phyloP scores from a whole-genome alignment of 305 asterid species.

The Fraxinus latifolia region DNA sequence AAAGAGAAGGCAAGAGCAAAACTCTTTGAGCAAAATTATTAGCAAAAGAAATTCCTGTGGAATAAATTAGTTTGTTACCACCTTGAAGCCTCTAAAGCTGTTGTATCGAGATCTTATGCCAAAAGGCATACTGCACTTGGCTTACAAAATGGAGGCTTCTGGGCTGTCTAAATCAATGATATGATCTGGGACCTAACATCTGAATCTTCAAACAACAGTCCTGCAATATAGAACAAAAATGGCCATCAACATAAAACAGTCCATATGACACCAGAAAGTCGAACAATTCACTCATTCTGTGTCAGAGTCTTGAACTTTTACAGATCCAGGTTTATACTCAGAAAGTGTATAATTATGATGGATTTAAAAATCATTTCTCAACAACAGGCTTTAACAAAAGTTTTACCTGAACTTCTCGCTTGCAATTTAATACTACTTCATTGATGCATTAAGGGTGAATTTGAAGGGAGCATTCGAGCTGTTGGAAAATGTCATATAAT shows the following conservation, averaged over 20 bases:
- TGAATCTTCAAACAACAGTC: constrained; percentile 25
- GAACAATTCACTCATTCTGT: background rate
- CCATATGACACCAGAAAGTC: background rate
- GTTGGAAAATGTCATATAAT: background rate
- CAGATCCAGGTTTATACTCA: background rate
- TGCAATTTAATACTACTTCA: background rate
- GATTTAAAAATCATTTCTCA: background rate
- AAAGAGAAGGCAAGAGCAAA: background rate
- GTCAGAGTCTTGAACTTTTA: background rate
- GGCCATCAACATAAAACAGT: background rate
- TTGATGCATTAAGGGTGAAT: background rate
- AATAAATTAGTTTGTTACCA: constrained; percentile 14
- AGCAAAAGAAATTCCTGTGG: background rate
- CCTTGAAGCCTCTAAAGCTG: background rate
- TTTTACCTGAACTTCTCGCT: background rate
- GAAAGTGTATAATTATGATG: background rate
- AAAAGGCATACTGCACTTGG: constrained; percentile 20
- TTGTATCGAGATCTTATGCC: background rate
- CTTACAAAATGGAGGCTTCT: constrained; percentile 20
- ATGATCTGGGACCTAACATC: constrained; percentile 5
- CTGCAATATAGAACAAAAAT: constrained; percentile 19
- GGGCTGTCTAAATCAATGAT: constrained; percentile 10
- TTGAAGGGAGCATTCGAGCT: background rate
- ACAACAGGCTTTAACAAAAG: background rate
- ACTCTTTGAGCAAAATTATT: background rate